Evolutionary conservation across 2,329 filamentous ascomycete genomes (phyloP), one percentile per base, ranked within the genome.

Genomic region (Fusarium sp.): DNA sequence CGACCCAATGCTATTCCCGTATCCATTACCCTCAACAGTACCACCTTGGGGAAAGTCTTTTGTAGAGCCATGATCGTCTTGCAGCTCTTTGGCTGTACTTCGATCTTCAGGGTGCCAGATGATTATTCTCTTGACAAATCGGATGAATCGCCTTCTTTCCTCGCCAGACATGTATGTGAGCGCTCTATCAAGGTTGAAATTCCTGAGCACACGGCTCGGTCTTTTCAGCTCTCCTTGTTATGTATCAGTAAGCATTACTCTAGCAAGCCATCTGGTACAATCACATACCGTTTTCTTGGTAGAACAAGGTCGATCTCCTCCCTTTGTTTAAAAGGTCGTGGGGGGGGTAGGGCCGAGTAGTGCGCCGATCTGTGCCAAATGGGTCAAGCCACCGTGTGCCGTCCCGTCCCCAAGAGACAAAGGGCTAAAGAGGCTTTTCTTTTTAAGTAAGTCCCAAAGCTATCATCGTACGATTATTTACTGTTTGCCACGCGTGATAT

Each of bases 391-490:
- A 7, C 61, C 48, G 10, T 68, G 68, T 54, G 60, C 60, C 16
- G 65, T 52, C 7, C 23, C 57, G n/a, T 58, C 31, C 12, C 31
- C 25, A 3, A 39, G 21, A 15, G 45, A 16, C 18, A 12, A 4
- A 35, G 60, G 66, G n/a, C 38, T 58, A 21, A 70, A 71, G 16
- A 70, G 60, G 14, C 35, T 21, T 41, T 57, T 58, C 10, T 33
- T 67, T 41, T 68, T 56, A 14, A 73, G 61, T 16, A 72, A 48
- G 11, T 72, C 58, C 55, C 51, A 69, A 5, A 69, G 44, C 72
- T 74, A 19, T 25, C 27, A 8, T 18, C 23, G 10, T 10, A 52
- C 37, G 5, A 18, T 58, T n/a, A 60, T 42, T 23, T 16, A 25
- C 16, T 10, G 7, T 3, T n/a, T 12, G 2, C 12, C 14, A 2